phyloP scores from a whole-genome alignment of 148 eudicot species.

The Rhododendron mucronatum region DNA sequence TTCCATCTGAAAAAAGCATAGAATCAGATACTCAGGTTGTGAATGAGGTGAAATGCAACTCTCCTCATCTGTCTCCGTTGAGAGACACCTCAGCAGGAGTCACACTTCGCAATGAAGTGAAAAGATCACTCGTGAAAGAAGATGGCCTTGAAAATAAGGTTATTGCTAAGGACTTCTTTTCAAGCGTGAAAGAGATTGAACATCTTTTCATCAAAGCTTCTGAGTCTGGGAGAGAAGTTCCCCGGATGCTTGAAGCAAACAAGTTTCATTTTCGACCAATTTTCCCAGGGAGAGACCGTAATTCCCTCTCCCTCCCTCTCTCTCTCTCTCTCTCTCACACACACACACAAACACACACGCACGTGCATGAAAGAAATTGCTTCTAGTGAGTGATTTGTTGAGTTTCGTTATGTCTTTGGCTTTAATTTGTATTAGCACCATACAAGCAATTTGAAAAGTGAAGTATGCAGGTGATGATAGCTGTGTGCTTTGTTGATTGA shows the following conservation, averaged over 20 bases:
- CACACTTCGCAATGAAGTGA: conserved; percentile 31
- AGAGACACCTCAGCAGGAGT: conserved; percentile 49
- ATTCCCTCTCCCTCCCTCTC: conserved; percentile 6
- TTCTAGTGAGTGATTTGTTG: conserved; percentile 8
- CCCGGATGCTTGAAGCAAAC: conserved; percentile 93
- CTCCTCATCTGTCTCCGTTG: conserved; percentile 68
- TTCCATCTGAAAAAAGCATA: conserved; percentile 26
- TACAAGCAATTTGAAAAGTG: not conserved
- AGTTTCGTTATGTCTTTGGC: not conserved
- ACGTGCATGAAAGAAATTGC: not conserved
- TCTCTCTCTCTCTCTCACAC: not conserved
- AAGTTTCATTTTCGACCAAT: conserved; percentile 89
- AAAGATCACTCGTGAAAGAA: conserved; percentile 33
- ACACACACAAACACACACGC: not conserved
- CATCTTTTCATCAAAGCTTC: conserved; percentile 71
- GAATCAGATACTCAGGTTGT: conserved; percentile 32
- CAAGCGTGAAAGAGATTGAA: conserved; percentile 74
- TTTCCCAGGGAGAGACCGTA: conserved; percentile 62
- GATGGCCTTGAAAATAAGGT: conserved; percentile 46
- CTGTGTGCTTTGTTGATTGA: conserved; percentile 2
- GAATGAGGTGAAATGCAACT: conserved; percentile 41
- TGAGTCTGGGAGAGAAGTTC: conserved; percentile 86
- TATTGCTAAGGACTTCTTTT: conserved; percentile 67
- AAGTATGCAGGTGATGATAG: not conserved
- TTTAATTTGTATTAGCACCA: not conserved